phyloP scores from a whole-genome alignment of 176 grass and related monocot species.

The Eragrostis nindensis region DNA sequence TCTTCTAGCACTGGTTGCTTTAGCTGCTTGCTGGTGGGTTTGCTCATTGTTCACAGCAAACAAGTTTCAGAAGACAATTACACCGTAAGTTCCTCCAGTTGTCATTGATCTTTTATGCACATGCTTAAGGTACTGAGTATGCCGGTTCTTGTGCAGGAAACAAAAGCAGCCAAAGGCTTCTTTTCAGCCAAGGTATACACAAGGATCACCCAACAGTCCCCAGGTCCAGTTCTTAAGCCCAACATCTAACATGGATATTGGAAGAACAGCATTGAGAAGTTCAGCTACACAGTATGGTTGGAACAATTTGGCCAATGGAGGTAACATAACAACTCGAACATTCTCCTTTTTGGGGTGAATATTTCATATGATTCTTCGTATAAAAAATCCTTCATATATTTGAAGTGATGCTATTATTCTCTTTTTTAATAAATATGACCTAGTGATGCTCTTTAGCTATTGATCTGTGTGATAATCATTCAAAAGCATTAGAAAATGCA shows the following conservation, averaged over 20 bases:
- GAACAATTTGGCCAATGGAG: slow-evolving; percentile 61
- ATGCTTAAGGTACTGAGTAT: slow-evolving; percentile 33
- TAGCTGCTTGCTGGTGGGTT: slow-evolving; percentile 62
- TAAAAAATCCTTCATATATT: slow-evolving; percentile 5
- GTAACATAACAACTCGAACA: slow-evolving; percentile 35
- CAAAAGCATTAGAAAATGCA: neutral
- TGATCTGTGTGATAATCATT: too few relatives aligned
- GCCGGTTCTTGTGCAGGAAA: slow-evolving; percentile 47
- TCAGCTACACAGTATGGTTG: slow-evolving; percentile 54
- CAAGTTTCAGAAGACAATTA: slow-evolving; percentile 22
- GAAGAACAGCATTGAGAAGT: slow-evolving; percentile 42
- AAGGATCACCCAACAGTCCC: slow-evolving; percentile 49
- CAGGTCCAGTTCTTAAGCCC: slow-evolving; percentile 74
- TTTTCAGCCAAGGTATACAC: slow-evolving; percentile 47
- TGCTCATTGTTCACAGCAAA: slow-evolving; percentile 58
- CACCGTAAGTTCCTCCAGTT: slow-evolving; percentile 39
- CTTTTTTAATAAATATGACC: neutral
- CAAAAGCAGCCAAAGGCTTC: slow-evolving; percentile 46
- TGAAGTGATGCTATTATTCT: neutral
- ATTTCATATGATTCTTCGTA: neutral
- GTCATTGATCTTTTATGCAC: slow-evolving; percentile 3
- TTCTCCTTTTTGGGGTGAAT: neutral
- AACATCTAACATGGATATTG: slow-evolving; percentile 45
- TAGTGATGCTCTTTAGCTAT: neutral
- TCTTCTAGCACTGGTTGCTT: slow-evolving; percentile 63